These are phyloP conservation scores for Mytilinidion resinicola DNA, from an alignment of 495 filamentous ascomycete species.

Conservation along the genomic window DNA sequence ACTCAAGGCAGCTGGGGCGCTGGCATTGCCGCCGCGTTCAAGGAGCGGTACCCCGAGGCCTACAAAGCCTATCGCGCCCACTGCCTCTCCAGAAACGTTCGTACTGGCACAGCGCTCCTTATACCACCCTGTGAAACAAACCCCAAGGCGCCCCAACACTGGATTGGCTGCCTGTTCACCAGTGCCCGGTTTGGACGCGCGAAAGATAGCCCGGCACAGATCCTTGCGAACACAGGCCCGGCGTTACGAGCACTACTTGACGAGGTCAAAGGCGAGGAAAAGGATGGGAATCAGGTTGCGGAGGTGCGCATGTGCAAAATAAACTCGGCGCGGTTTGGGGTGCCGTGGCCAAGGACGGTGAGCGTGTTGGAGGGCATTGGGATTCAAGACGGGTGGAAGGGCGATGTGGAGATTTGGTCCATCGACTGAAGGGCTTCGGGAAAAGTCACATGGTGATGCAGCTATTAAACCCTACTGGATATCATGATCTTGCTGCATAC, in stretches of 20 bases:
- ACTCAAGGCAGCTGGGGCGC: slow-evolving; percentile 32
- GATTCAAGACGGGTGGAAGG: slow-evolving; percentile 21
- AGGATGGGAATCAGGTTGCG: slow-evolving; percentile 9
- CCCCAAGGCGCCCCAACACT: slow-evolving; percentile 23
- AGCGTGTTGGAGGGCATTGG: slow-evolving; percentile 30
- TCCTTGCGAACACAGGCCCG: slow-evolving; percentile 31
- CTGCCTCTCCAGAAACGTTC: slow-evolving; percentile 24
- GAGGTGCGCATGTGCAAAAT: slow-evolving; percentile 37
- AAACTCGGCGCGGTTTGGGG: slow-evolving; percentile 36
- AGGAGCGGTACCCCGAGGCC: slow-evolving; percentile 32
- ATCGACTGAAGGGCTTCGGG: slow-evolving; percentile 4
- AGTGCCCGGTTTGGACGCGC: slow-evolving; percentile 25
- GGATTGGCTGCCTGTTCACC: slow-evolving; percentile 39
- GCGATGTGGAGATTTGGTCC: slow-evolving; percentile 18
- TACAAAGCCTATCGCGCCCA: slow-evolving; percentile 29
- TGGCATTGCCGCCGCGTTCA: slow-evolving; percentile 38
- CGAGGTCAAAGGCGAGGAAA: slow-evolving; percentile 9
- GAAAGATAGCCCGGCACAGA: slow-evolving; percentile 28
- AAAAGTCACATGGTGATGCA: no score
- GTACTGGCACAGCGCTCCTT: slow-evolving; percentile 33
- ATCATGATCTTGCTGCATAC: no score
- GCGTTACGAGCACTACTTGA: slow-evolving; percentile 33
- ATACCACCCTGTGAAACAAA: slow-evolving; percentile 31
- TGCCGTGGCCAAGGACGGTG: slow-evolving; percentile 34
- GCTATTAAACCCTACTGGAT: no score